Conservation (phyloP, 306 rosid genomes). For the Rubus parviflorus region DNA sequence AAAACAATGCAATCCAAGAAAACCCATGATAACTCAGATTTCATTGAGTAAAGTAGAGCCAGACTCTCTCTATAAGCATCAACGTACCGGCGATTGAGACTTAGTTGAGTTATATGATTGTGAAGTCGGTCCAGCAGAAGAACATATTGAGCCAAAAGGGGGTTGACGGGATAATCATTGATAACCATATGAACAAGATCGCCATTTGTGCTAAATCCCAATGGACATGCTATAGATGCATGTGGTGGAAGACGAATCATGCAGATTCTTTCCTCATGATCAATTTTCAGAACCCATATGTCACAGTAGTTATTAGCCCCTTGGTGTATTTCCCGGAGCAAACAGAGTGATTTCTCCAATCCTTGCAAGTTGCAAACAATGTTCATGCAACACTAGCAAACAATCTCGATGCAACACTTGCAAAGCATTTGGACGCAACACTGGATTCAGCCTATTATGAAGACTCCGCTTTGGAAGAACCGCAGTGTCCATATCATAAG, state of each 20-base stretch:
- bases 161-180: not conserved
- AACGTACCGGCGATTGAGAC: not conserved
- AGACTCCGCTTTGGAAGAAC: not conserved
- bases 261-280: not conserved
- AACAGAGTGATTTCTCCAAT: not conserved
- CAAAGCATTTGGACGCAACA: not conserved
- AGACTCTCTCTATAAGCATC: constrained; percentile 5
- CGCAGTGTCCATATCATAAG: not conserved
- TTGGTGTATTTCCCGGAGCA: not conserved
- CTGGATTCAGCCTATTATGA: not conserved
- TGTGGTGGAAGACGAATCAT: not conserved
- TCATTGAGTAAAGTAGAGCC: not conserved
- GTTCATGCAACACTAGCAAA: too few relatives aligned
- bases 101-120: not conserved
- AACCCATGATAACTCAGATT: not conserved
- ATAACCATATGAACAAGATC: not conserved
- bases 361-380: too few relatives aligned
- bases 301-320: not conserved
- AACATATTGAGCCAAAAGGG: not conserved
- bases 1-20: not conserved
- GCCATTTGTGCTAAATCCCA: not conserved
- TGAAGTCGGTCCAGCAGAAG: not conserved
- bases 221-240: not conserved
- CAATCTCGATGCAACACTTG: not conserved
- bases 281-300: not conserved